These are phyloP conservation scores for Pyrus hybrid DNA, from an alignment of 331 rosid species.

Conservation along the genomic window DNA sequence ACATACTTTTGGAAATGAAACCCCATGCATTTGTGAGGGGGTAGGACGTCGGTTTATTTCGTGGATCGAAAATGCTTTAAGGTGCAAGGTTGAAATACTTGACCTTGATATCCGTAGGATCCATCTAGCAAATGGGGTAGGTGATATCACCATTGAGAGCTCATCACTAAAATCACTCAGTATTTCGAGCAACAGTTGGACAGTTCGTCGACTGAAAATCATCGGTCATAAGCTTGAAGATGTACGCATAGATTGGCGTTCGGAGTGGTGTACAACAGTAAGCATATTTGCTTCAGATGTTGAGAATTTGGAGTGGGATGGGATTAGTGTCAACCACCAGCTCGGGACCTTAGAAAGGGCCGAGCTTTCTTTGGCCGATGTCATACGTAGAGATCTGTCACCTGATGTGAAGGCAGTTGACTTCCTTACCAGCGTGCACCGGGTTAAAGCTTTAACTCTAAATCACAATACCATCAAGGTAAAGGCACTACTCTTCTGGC, in stretches of 20 bases:
- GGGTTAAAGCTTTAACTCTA: too few species aligned
- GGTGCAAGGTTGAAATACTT: not conserved
- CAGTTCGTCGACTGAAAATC: not conserved
- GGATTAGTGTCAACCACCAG: not conserved
- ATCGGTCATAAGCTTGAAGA: not conserved
- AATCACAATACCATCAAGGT: too few species aligned
- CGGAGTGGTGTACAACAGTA: not conserved
- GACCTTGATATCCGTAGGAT: not conserved
- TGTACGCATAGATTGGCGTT: not conserved
- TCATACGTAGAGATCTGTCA: too few species aligned
- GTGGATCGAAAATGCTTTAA: not conserved
- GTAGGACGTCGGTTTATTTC: not conserved
- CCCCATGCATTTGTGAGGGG: too few species aligned
- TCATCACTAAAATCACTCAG: not conserved
- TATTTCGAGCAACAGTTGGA: not conserved
- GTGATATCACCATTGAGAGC: not conserved
- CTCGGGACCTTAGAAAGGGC: not conserved
- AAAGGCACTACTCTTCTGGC: too few species aligned
- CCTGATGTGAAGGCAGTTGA: too few species aligned
- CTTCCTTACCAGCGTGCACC: too few species aligned
- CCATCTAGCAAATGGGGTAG: too few species aligned
- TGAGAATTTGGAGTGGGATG: not conserved
- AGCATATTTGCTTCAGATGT: not conserved
- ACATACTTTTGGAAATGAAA: too few species aligned
- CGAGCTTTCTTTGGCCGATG: not conserved